Evolutionary conservation across 2,329 filamentous ascomycete species (phyloP).

Genomic region (Xylariaceae sp.): DNA sequence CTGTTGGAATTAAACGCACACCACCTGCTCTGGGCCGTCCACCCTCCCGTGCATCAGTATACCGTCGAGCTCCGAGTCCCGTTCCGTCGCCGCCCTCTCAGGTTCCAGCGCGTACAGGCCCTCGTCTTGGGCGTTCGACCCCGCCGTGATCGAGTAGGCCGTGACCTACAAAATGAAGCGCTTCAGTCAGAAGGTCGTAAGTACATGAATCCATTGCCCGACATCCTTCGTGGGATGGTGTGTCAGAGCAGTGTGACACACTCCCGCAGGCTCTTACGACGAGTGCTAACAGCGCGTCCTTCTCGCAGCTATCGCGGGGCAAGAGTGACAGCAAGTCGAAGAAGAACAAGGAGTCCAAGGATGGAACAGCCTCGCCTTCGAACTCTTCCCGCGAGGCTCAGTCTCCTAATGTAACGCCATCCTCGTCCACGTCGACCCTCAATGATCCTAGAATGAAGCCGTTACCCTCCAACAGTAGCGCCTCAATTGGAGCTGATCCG

Average conservation of each 20-base stretch:
- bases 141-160: constrained; percentile 27
- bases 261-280: constrained; percentile 1
- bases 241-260: not conserved
- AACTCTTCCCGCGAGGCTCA: constrained; percentile 49
- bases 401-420: constrained; percentile 67
- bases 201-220: constrained; percentile 9
- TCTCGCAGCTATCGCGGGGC: constrained; percentile 78
- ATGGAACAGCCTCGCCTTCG: constrained; percentile 75
- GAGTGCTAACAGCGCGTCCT: constrained; percentile 14
- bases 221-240: not conserved
- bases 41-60: not conserved
- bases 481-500: constrained; percentile 38
- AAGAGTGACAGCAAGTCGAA: constrained; percentile 80
- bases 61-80: constrained; percentile 5
- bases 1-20: constrained; percentile 6
- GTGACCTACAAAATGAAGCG: constrained; percentile 69
- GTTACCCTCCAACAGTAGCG: constrained; percentile 53
- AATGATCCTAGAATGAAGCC: constrained; percentile 83
- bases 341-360: constrained; percentile 67
- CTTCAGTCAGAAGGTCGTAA: constrained; percentile 93
- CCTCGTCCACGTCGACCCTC: constrained; percentile 82
- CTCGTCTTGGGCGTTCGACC: constrained; percentile 26
- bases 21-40: not conserved
- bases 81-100: constrained; percentile 2
- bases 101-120: constrained; percentile 1